Percentiles rank a stretch among this genome's conserved stretches.
phyloP scores from a whole-genome alignment of 129 eudicot species.

The Logfia minima region DNA sequence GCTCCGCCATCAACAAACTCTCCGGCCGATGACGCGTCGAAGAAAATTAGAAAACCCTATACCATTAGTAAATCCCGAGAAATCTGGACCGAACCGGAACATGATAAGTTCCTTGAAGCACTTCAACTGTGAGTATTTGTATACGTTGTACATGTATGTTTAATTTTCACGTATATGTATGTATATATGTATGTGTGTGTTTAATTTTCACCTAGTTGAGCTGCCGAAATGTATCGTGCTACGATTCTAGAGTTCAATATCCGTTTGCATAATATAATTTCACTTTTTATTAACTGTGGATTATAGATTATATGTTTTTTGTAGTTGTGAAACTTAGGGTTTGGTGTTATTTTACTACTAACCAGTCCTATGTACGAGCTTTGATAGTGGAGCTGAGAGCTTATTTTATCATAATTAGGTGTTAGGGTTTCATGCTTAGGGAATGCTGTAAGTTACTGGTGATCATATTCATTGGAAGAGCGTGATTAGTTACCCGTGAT shows the following conservation, averaged over 20 bases:
- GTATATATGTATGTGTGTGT: background rate
- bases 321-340: background rate
- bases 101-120: conserved; percentile 96
- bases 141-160: background rate
- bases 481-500: background rate
- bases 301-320: background rate
- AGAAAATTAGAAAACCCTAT: conserved; percentile 88
- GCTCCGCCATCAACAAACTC: conserved; percentile 33
- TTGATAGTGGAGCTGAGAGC: conserved; percentile 4
- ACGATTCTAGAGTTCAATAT: background rate
- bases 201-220: background rate
- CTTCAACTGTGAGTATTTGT: conserved; percentile 75
- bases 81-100: conserved; percentile 98
- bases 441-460: conserved; percentile 11
- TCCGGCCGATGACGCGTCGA: conserved; percentile 54
- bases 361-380: background rate
- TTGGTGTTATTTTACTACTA: background rate
- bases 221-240: background rate
- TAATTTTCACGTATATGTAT: background rate
- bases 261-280: conserved; percentile 1
- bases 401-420: background rate
- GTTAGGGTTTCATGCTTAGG: conserved; percentile 30
- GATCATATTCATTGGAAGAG: background rate
- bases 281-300: background rate
- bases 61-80: conserved; percentile 94